Percentiles rank a stretch among this genome's conserved stretches.
These are phyloP conservation scores for Metschnikowia chrysomelidarum DNA, from an alignment of 805 yeast species.

Conservation along the genomic window DNA sequence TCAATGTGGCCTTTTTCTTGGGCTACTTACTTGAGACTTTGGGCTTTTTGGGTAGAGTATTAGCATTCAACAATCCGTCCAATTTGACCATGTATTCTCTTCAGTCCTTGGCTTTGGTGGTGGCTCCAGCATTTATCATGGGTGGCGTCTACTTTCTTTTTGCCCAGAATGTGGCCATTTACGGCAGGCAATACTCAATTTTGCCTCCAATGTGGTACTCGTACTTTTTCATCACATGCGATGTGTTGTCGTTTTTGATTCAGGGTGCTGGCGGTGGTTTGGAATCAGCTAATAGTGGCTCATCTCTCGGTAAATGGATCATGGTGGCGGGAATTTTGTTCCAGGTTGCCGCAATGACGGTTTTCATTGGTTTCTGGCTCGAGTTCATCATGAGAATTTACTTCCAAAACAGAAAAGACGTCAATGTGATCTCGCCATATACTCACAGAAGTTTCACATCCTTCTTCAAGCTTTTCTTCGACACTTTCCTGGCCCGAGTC, in stretches of 20 bases:
- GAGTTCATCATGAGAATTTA: slow-evolving; percentile 32
- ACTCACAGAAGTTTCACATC: too few relatives aligned
- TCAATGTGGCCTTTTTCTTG: slow-evolving; percentile 34
- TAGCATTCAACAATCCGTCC: slow-evolving; percentile 26
- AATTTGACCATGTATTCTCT: slow-evolving; percentile 24
- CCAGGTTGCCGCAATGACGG: slow-evolving; percentile 39
- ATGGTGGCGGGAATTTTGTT: slow-evolving; percentile 40
- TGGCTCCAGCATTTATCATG: slow-evolving; percentile 44
- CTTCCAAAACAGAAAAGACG: slow-evolving; percentile 24
- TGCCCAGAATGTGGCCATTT: slow-evolving; percentile 39
- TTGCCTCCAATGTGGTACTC: slow-evolving; percentile 45
- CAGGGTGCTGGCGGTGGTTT: slow-evolving; percentile 44
- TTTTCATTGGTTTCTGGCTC: slow-evolving; percentile 35
- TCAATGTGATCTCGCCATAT: slow-evolving; percentile 12
- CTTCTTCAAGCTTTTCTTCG: too few relatives aligned
- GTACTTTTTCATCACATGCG: slow-evolving; percentile 38
- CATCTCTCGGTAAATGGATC: slow-evolving; percentile 36
- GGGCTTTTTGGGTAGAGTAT: slow-evolving; percentile 40
- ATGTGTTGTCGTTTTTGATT: slow-evolving; percentile 35
- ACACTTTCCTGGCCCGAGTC: slow-evolving; percentile 22
- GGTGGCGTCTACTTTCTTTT: slow-evolving; percentile 41
- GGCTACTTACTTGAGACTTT: slow-evolving; percentile 36
- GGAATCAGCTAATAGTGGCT: slow-evolving; percentile 24
- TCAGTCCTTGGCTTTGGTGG: slow-evolving; percentile 36
- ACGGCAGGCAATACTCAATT: slow-evolving; percentile 37